Evolutionary conservation across 2,329 filamentous ascomycete species (phyloP), one percentile per base, ranked within the genome.

Genomic region (Peltaster fructicola): DNA sequence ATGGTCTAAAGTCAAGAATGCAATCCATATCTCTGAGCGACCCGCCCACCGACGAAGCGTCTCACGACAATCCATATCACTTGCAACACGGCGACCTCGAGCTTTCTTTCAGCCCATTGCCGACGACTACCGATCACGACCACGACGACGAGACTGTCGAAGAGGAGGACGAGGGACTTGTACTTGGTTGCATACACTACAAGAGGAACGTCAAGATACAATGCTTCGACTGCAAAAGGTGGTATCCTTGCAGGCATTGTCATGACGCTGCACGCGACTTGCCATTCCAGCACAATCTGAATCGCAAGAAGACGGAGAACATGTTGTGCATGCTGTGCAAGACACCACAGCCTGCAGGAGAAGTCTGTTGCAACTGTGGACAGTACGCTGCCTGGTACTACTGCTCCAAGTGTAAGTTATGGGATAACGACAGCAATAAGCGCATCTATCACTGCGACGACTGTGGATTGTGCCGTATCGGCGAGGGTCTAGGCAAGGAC

Each of bases 291-390:
- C 48, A 52, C 25, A 61, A 58, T 31, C 59, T 98, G 29, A 69
- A 84, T 38, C 70, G 88, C 25, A 73, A 72, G 39, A 76, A 79
- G 39, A 98, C 85, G 6, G 75, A 74, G 49, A 76, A 93, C 42
- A 98, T 98, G 88, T 65, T 98, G 5, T 98, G 88, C 50, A 98
- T 98, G 88, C 61, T 82, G 14, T 98, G 88, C 49, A 70, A 73
- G 5, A 80, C 76, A 28, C 74, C 88, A 2, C 88, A 98, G 42
- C 68, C 68, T 29, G 84, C 78, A 3, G 70, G 69, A 15, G 80
- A 91, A 34, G 62, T 68, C 25, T 98, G 88, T 48, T 60, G 65
- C 24, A 63, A 68, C 28, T 98, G 88, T 47, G 75, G 73, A 10
- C 69, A 72, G 37, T 67, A 71, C 30, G 69, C 80, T 5, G 82